phyloP scores from a whole-genome alignment of 108 stramenopile genomes.

The Mayamaea pseudoterrestris region DNA sequence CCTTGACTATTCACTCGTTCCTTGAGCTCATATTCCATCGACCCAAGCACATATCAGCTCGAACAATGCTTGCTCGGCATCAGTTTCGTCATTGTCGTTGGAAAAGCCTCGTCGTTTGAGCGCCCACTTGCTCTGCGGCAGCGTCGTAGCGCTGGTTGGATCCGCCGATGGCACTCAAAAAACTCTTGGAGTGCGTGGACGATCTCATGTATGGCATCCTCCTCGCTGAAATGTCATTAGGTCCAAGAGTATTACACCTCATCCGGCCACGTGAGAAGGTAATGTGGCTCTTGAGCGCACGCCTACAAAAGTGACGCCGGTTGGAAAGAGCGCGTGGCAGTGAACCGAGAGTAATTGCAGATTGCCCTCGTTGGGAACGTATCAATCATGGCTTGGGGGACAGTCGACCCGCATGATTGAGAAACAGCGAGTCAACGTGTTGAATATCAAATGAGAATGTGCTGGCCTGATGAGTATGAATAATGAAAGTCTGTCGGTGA shows the following conservation, averaged over 20 bases:
- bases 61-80: too few species aligned
- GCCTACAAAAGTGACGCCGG: slow-evolving; percentile 72
- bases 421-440: slow-evolving; percentile 59
- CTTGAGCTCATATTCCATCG: too few species aligned
- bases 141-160: too few species aligned
- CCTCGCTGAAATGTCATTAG: slow-evolving; percentile 74
- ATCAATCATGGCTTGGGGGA: slow-evolving; percentile 59
- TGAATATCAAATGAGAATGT: slow-evolving; percentile 72
- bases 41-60: too few species aligned
- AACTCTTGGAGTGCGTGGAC: too few species aligned
- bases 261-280: slow-evolving; percentile 84
- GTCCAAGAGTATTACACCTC: slow-evolving; percentile 77
- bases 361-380: slow-evolving; percentile 40
- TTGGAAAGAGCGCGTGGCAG: slow-evolving; percentile 72
- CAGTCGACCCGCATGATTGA: slow-evolving; percentile 52
- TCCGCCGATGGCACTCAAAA: too few species aligned
- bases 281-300: slow-evolving; percentile 76
- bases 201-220: too few species aligned
- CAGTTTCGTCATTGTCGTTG: slow-evolving; percentile 5
- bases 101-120: slow-evolving; percentile 57
- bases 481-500: too few species aligned
- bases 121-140: too few species aligned
- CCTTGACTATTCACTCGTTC: too few species aligned
- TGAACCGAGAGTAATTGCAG: slow-evolving; percentile 77
- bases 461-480: too few species aligned